Evolutionary conservation across 176 grass and related monocot species (phyloP).

Genomic region (Chrysopogon serrulatus): DNA sequence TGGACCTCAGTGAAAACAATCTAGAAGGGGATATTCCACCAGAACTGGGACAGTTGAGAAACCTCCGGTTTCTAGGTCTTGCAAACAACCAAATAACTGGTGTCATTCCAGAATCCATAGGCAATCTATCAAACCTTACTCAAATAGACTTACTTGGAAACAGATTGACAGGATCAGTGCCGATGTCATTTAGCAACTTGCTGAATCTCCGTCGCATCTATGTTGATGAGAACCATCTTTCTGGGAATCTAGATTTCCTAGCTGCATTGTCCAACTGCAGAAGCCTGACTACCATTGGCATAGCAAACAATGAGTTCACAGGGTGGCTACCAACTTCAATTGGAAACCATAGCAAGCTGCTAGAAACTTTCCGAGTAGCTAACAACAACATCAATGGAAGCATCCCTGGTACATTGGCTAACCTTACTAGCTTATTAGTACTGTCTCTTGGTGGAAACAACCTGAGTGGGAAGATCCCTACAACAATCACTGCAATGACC

Average conservation of each 20-base stretch:
- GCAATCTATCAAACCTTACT: slow-evolving; percentile 11
- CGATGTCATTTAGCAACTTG: slow-evolving; percentile 25
- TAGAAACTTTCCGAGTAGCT: not conserved
- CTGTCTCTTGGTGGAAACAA: slow-evolving; percentile 33
- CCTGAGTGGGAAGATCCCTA: slow-evolving; percentile 27
- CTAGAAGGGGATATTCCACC: slow-evolving; percentile 31
- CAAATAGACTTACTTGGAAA: not conserved
- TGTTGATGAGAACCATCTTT: slow-evolving; percentile 16
- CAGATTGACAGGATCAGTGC: slow-evolving; percentile 29
- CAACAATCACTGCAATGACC: not conserved
- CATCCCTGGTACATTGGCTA: slow-evolving; percentile 26
- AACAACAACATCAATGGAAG: slow-evolving; percentile 19
- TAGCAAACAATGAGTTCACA: not conserved
- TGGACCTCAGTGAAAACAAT: slow-evolving; percentile 39
- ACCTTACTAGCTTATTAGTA: slow-evolving; percentile 13
- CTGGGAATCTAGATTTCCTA: slow-evolving; percentile 31
- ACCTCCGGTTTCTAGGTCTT: slow-evolving; percentile 18
- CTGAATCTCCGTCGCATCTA: not conserved
- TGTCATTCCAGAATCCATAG: slow-evolving; percentile 31
- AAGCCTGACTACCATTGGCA: not conserved
- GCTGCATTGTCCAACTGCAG: slow-evolving; percentile 20
- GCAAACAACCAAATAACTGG: slow-evolving; percentile 36
- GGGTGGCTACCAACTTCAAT: slow-evolving; percentile 16
- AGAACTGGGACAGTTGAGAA: not conserved
- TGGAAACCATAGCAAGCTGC: slow-evolving; percentile 8